phyloP scores from a whole-genome alignment of 2,329 filamentous ascomycete genomes.

The Exophiala xenobiotica region DNA sequence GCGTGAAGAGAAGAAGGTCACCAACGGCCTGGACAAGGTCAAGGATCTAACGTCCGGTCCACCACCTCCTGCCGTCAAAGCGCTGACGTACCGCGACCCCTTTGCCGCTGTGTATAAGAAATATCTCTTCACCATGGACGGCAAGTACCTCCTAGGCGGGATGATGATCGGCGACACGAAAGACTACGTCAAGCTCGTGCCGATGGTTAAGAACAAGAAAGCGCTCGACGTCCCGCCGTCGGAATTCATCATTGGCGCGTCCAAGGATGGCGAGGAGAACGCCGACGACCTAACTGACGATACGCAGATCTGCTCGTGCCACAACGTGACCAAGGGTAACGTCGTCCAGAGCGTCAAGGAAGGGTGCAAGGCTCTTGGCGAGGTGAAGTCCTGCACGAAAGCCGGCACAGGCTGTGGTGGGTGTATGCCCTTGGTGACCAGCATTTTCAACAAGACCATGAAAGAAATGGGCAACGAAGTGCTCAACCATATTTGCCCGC shows the following conservation, averaged over 20 bases:
- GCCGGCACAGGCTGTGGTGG: slow-evolving; percentile 88
- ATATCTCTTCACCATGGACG: slow-evolving; percentile 84
- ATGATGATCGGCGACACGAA: slow-evolving; percentile 96
- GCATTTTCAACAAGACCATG: slow-evolving; percentile 90
- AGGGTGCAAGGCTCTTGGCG: slow-evolving; percentile 77
- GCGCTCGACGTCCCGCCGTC: slow-evolving; percentile 73
- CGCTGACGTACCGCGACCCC: slow-evolving; percentile 83
- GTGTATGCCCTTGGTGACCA: slow-evolving; percentile 83
- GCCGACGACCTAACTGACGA: slow-evolving; percentile 78
- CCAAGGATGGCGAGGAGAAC: slow-evolving; percentile 70
- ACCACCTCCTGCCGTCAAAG: slow-evolving; percentile 67
- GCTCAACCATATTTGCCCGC: slow-evolving; percentile 79
- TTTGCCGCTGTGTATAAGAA: slow-evolving; percentile 91
- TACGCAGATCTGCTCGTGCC: slow-evolving; percentile 87
- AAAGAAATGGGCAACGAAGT: slow-evolving; percentile 80
- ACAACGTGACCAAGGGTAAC: slow-evolving; percentile 87
- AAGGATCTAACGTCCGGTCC: slow-evolving; percentile 57
- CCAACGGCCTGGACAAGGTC: slow-evolving; percentile 41
- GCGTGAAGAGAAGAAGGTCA: slow-evolving; percentile 43
- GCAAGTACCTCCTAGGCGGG: slow-evolving; percentile 86
- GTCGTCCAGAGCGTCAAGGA: slow-evolving; percentile 70
- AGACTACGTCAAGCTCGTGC: slow-evolving; percentile 86
- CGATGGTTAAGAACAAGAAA: slow-evolving; percentile 82
- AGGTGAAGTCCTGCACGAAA: slow-evolving; percentile 87
- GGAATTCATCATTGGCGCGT: slow-evolving; percentile 78